Conservation (phyloP, 768 basidiomycete species). For the Galerina marginata region DNA sequence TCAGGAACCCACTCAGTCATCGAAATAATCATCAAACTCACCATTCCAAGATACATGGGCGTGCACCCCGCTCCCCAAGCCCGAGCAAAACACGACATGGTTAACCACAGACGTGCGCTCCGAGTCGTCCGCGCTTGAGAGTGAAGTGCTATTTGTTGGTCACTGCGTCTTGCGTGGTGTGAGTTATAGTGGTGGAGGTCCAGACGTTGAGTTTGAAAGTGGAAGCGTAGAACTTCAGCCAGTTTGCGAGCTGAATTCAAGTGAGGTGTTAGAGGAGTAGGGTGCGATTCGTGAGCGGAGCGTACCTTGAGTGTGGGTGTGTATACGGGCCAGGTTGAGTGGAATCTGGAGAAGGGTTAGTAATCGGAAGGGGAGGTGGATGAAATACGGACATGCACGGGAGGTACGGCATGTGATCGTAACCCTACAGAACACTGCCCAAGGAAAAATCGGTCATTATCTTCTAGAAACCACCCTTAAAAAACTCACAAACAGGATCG, state of each 20-base stretch:
- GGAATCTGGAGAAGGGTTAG: conserved; percentile 45
- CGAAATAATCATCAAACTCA: conserved; percentile 15
- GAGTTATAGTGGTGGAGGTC: conserved; percentile 52
- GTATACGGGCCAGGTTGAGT: conserved; percentile 59
- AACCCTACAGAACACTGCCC: conserved; percentile 35
- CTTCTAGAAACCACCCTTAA: too few species aligned
- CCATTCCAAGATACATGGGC: conserved; percentile 51
- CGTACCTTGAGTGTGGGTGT: conserved; percentile 54
- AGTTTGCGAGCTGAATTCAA: conserved; percentile 58
- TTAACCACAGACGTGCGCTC: conserved; percentile 45
- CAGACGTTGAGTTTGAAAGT: conserved; percentile 67
- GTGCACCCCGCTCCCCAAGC: conserved; percentile 53
- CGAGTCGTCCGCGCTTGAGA: conserved; percentile 13
- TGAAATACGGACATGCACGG: conserved; percentile 37
- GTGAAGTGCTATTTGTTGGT: conserved; percentile 39
- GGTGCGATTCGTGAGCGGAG: not conserved
- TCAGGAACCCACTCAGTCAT: too few species aligned
- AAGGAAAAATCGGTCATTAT: too few species aligned
- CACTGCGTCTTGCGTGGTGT: conserved; percentile 40
- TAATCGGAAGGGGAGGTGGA: not conserved
- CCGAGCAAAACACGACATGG: conserved; percentile 64
- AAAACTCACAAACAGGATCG: conserved; percentile 48
- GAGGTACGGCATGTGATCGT: conserved; percentile 61
- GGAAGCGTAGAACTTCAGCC: conserved; percentile 67
- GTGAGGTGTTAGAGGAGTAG: not conserved